Conservation (phyloP, 495 filamentous ascomycete species). For the Podospora australis region DNA sequence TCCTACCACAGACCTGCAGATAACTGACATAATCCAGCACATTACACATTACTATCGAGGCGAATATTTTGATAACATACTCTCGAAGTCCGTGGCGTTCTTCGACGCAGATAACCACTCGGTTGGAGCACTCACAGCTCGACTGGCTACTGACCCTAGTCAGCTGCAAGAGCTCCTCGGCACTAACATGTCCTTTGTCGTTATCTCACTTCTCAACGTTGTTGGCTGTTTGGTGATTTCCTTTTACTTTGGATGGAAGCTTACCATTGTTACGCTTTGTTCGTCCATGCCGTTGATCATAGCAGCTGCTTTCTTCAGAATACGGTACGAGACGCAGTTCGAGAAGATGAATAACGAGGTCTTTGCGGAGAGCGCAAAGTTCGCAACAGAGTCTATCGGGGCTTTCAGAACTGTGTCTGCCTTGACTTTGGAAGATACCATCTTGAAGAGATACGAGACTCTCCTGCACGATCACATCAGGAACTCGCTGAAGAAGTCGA, state of each 20-base stretch:
- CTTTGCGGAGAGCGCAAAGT: slow-evolving; percentile 50
- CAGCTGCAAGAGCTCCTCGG: slow-evolving; percentile 58
- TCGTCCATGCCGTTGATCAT: slow-evolving; percentile 47
- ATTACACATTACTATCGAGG: slow-evolving; percentile 47
- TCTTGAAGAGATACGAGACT: slow-evolving; percentile 40
- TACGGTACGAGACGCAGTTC: slow-evolving; percentile 48
- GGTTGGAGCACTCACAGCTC: slow-evolving; percentile 43
- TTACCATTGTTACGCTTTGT: slow-evolving; percentile 44
- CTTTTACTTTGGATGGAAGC: slow-evolving; percentile 53
- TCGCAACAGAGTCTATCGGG: slow-evolving; percentile 50
- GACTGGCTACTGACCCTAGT: slow-evolving; percentile 52
- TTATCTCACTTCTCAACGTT: slow-evolving; percentile 44
- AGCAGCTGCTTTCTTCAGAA: slow-evolving; percentile 43
- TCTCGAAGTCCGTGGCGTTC: slow-evolving; percentile 51
- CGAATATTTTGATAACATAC: slow-evolving; percentile 55
- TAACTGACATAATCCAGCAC: slow-evolving; percentile 23
- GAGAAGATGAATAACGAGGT: slow-evolving; percentile 44
- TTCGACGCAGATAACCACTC: slow-evolving; percentile 49
- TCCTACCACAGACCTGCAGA: background rate
- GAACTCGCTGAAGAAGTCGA: slow-evolving; percentile 46
- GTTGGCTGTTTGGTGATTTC: slow-evolving; percentile 43
- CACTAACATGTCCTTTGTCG: slow-evolving; percentile 46
- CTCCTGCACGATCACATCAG: slow-evolving; percentile 47
- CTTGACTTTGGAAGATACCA: slow-evolving; percentile 48
- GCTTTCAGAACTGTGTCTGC: slow-evolving; percentile 52